phyloP scores from a whole-genome alignment of 1,284 basidiomycete genomes.

The Moesziomyces sp. region DNA sequence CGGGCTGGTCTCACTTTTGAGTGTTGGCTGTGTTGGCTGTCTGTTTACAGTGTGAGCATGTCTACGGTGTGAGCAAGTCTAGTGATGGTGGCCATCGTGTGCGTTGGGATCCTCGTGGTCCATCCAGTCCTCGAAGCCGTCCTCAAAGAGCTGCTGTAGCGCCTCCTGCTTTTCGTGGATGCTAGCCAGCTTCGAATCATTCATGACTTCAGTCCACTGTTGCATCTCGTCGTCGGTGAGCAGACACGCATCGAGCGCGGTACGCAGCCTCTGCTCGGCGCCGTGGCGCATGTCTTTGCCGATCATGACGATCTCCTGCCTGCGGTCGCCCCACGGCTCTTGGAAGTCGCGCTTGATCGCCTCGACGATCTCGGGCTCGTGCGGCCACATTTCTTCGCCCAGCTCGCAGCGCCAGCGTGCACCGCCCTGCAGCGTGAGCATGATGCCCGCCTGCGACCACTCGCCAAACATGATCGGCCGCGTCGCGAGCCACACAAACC shows the following conservation, averaged over 20 bases:
- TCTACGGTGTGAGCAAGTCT: background rate
- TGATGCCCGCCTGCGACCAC: slow-evolving; percentile 70
- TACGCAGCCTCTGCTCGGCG: slow-evolving; percentile 63
- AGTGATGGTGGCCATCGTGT: slow-evolving; percentile 51
- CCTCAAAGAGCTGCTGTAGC: slow-evolving; percentile 67
- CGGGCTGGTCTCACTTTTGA: no score
- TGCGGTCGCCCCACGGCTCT: slow-evolving; percentile 70
- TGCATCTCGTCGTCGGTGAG: slow-evolving; percentile 69
- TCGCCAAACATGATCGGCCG: slow-evolving; percentile 68
- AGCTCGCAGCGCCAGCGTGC: slow-evolving; percentile 69
- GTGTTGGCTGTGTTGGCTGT: no score
- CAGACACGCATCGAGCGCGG: slow-evolving; percentile 68
- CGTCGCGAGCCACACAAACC: slow-evolving; percentile 69
- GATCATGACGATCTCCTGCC: slow-evolving; percentile 69
- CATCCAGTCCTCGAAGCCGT: slow-evolving; percentile 69
- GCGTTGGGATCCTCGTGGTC: slow-evolving; percentile 61
- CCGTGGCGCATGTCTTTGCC: slow-evolving; percentile 65
- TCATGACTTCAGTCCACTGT: slow-evolving; percentile 69
- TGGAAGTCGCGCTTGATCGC: slow-evolving; percentile 69
- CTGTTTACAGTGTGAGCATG: no score
- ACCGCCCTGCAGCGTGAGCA: slow-evolving; percentile 69
- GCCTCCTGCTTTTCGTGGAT: slow-evolving; percentile 53
- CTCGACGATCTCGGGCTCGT: slow-evolving; percentile 67
- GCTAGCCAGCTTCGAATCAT: slow-evolving; percentile 19
- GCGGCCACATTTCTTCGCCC: slow-evolving; percentile 68